Conservation (phyloP, 2,329 filamentous ascomycete genomes). For the Colletotrichum chlorophyti region DNA sequence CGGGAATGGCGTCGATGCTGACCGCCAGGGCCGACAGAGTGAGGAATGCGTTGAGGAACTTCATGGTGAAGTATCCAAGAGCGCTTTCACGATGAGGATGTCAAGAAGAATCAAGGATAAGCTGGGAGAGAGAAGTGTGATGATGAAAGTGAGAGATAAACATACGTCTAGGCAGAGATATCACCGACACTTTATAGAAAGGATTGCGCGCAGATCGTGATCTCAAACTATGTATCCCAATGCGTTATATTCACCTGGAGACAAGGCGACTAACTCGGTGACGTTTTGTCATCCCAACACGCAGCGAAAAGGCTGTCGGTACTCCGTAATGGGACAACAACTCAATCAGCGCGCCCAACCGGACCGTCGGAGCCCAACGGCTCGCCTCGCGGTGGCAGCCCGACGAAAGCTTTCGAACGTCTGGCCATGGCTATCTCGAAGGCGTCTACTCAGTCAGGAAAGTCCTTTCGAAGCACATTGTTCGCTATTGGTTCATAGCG, state of each 20-base stretch:
- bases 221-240: no score
- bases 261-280: background rate
- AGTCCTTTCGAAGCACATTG: background rate
- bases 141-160: conserved; percentile 1
- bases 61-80: conserved; percentile 4
- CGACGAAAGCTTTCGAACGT: background rate
- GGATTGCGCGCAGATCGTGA: no score
- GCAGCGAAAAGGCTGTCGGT: conserved; percentile 12
- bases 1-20: conserved; percentile 26
- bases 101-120: background rate
- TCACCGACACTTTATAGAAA: background rate
- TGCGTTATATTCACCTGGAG: no score
- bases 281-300: conserved; percentile 5
- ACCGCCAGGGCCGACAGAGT: conserved; percentile 24
- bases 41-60: conserved; percentile 11
- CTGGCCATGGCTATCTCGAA: background rate
- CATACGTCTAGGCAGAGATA: background rate
- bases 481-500: background rate
- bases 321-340: background rate
- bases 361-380: background rate
- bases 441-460: background rate
- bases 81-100: no score
- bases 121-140: background rate
- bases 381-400: background rate
- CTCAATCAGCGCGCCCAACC: background rate